phyloP scores from a whole-genome alignment of 495 filamentous ascomycete species.

The Venustampulla echinocandica region DNA sequence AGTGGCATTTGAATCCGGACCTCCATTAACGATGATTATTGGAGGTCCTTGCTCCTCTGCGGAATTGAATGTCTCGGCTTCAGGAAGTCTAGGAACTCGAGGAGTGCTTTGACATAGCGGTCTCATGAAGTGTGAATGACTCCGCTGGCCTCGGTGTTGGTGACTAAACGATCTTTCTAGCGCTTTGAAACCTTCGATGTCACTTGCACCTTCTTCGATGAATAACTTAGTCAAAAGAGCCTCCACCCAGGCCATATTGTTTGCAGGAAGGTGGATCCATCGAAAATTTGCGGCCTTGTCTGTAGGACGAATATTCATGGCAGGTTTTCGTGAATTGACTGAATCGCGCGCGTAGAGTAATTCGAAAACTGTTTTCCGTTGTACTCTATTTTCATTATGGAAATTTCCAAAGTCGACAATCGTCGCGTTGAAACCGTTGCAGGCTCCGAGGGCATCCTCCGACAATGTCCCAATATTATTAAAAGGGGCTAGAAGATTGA shows the following conservation, averaged over 20 bases:
- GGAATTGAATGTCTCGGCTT: conserved; percentile 30
- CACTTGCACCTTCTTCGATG: conserved; percentile 55
- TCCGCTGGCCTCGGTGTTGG: conserved; percentile 51
- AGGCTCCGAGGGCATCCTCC: conserved; percentile 46
- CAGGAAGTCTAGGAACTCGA: conserved; percentile 31
- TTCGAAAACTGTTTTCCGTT: conserved; percentile 47
- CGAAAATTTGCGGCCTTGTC: conserved; percentile 51
- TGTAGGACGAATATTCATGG: conserved; percentile 43
- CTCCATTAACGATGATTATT: conserved; percentile 19
- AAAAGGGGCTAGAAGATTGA: conserved; percentile 46
- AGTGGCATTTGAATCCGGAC: not conserved
- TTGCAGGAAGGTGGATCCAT: conserved; percentile 65
- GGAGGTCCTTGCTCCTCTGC: conserved; percentile 23
- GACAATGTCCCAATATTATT: conserved; percentile 44
- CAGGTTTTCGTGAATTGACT: conserved; percentile 42
- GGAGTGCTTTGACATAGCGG: conserved; percentile 53
- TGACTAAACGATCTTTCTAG: conserved; percentile 56
- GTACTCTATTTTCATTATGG: conserved; percentile 51
- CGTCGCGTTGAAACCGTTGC: conserved; percentile 54
- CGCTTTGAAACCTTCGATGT: conserved; percentile 61
- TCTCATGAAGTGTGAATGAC: conserved; percentile 61
- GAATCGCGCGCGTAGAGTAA: conserved; percentile 53
- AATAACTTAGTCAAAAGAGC: conserved; percentile 57
- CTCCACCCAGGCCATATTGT: conserved; percentile 53
- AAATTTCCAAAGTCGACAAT: conserved; percentile 63